Percentiles rank a stretch among this genome's conserved stretches.
These are phyloP conservation scores for Pachysandra terminalis DNA, from an alignment of 164 flowering plant genomes.

Conservation along the genomic window DNA sequence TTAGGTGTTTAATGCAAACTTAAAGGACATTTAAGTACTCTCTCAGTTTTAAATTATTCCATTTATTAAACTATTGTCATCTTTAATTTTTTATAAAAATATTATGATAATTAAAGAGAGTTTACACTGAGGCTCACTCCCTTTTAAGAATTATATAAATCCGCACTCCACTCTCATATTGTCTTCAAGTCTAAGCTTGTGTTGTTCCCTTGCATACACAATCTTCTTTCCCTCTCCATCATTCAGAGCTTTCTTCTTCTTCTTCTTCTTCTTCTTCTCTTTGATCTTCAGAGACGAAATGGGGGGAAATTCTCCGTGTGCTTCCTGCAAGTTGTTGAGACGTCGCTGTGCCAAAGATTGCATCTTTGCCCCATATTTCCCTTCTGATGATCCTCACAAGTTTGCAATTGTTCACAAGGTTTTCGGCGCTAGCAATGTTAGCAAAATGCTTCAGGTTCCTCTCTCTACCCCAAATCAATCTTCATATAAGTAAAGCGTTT, in stretches of 20 bases:
- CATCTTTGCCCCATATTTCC: conserved; percentile 86
- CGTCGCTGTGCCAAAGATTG: conserved; percentile 91
- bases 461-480: too few relatives aligned
- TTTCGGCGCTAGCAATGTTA: conserved; percentile 89
- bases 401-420: conserved; percentile 87
- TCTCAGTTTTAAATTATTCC: too few relatives aligned
- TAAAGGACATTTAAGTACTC: too few relatives aligned
- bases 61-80: too few relatives aligned
- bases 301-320: conserved; percentile 85
- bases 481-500: too few relatives aligned
- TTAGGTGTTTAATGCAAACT: too few relatives aligned
- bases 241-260: not conserved
- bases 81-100: too few relatives aligned
- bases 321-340: conserved; percentile 83
- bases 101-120: too few relatives aligned
- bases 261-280: not conserved
- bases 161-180: conserved; percentile 6
- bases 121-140: not conserved
- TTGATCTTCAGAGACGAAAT: conserved; percentile 11
- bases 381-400: conserved; percentile 79
- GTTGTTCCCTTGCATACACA: not conserved
- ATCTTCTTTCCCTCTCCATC: not conserved
- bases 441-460: conserved; percentile 87
- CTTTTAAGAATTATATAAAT: not conserved
- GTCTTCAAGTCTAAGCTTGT: conserved; percentile 15